Evolutionary conservation across 352 stramenopile genomes (phyloP).

Genomic region (Phytopythium cucurbitacearum): DNA sequence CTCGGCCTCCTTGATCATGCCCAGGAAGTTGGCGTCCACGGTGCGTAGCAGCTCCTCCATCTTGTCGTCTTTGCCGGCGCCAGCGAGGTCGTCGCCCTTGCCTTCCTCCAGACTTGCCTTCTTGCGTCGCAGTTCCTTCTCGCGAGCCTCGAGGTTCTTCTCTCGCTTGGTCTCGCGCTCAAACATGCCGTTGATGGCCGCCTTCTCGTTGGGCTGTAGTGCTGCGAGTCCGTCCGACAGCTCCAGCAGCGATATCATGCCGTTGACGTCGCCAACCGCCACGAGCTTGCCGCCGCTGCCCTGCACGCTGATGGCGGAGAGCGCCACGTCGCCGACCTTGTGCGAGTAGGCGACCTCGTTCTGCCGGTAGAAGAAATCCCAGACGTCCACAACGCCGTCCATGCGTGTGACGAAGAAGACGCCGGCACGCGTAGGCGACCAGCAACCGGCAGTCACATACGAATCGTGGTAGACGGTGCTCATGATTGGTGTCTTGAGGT

Average conservation of each 20-base stretch:
- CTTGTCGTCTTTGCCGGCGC: constrained; percentile 85
- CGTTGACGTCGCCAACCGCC: constrained; percentile 93
- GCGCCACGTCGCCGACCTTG: constrained; percentile 91
- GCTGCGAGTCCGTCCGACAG: constrained; percentile 91
- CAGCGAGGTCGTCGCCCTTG: constrained; percentile 56
- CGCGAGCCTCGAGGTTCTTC: constrained; percentile 91
- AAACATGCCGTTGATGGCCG: constrained; percentile 94
- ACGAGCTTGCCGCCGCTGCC: constrained; percentile 88
- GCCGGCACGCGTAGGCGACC: constrained; percentile 92
- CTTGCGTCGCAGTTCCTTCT: constrained; percentile 86
- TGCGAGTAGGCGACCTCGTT: constrained; percentile 97
- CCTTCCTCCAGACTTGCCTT: constrained; percentile 82
- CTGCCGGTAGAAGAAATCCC: constrained; percentile 97
- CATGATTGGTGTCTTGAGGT: constrained; percentile 97
- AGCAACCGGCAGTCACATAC: constrained; percentile 96
- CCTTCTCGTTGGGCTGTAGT: constrained; percentile 92
- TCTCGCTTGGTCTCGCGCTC: constrained; percentile 96
- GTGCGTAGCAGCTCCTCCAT: constrained; percentile 93
- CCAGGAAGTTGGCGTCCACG: constrained; percentile 93
- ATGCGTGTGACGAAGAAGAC: constrained; percentile 97
- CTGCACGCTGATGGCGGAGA: constrained; percentile 93
- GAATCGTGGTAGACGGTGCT: constrained; percentile 95
- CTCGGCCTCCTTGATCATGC: constrained; percentile 95
- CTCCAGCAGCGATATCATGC: constrained; percentile 96
- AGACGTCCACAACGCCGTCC: constrained; percentile 97